Evolutionary conservation across 2,329 filamentous ascomycete genomes (phyloP).

Genomic region (Nemania diffusa): DNA sequence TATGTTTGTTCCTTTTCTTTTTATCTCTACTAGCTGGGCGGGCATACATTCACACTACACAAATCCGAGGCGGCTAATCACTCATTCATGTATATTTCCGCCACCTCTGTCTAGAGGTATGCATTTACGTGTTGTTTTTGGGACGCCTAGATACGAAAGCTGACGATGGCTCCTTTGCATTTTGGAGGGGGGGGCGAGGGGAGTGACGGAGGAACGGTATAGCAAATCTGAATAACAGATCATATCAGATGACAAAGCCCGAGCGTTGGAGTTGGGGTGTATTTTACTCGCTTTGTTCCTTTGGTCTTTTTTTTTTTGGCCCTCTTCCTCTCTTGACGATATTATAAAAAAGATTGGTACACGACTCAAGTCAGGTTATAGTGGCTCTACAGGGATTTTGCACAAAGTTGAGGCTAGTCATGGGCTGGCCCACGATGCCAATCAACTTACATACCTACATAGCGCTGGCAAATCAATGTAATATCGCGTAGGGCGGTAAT

Average conservation of each 20-base stretch:
- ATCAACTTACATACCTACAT: conserved; percentile 6
- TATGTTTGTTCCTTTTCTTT: not conserved
- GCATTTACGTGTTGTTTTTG: not conserved
- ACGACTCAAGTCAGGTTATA: conserved; percentile 26
- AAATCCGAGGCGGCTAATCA: not conserved
- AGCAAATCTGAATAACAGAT: not conserved
- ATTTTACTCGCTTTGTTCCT: not conserved
- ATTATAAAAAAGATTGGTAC: conserved; percentile 33
- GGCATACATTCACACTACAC: not conserved
- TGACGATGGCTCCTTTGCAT: not conserved
- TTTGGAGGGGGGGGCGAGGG: not conserved
- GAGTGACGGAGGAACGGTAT: too few species aligned
- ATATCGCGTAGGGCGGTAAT: conserved; percentile 7
- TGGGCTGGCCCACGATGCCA: conserved; percentile 25
- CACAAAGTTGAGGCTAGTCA: conserved; percentile 7
- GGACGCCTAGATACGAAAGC: too few species aligned
- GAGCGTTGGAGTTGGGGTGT: conserved; percentile 26
- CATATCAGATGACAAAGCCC: not conserved
- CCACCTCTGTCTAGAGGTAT: not conserved
- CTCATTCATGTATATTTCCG: conserved; percentile 4
- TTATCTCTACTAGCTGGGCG: not conserved
- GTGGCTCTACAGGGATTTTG: not conserved
- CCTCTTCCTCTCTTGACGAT: not conserved
- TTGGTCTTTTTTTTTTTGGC: conserved; percentile 6
- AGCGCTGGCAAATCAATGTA: conserved; percentile 14